phyloP scores from a whole-genome alignment of 202 grass and related monocot genomes.

The Schoenoplectus triqueter region DNA sequence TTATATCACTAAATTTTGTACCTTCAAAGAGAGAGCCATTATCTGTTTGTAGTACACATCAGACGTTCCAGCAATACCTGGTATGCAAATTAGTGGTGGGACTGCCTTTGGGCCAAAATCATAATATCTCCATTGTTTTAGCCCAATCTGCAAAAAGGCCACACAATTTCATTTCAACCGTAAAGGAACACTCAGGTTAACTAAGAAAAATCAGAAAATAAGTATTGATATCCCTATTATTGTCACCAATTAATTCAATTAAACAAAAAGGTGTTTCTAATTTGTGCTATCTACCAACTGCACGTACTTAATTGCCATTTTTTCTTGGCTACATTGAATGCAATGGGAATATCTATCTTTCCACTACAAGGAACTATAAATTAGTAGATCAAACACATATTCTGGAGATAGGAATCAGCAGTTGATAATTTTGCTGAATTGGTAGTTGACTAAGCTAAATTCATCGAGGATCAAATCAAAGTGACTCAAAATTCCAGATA shows the following conservation, averaged over 20 bases:
- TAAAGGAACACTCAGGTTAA: conserved; percentile 14
- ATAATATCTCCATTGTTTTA: conserved; percentile 94
- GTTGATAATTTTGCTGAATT: not conserved
- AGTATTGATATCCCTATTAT: conserved; percentile 22
- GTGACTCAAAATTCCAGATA: not conserved
- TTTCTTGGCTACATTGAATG: conserved; percentile 6
- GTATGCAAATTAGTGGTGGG: conserved; percentile 83
- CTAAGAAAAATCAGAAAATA: conserved; percentile 7
- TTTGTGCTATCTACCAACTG: not conserved
- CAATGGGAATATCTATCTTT: not conserved
- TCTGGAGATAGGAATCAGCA: not conserved
- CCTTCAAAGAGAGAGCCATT: conserved; percentile 92
- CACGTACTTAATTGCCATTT: not conserved
- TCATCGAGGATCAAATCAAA: not conserved
- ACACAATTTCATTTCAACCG: not conserved
- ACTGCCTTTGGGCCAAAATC: conserved; percentile 95
- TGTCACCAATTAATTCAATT: not conserved
- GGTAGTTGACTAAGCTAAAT: conserved; percentile 22
- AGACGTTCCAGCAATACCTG: conserved; percentile 90
- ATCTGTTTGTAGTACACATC: conserved; percentile 99
- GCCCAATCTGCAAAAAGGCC: conserved; percentile 68
- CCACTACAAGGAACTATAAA: conserved; percentile 26
- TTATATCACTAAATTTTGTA: conserved; percentile 31
- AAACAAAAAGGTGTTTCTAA: not conserved
- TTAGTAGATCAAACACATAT: conserved; percentile 21